Evolutionary conservation across 2,329 filamentous ascomycete genomes (phyloP).

Genomic region (Alternaria ventricosa): DNA sequence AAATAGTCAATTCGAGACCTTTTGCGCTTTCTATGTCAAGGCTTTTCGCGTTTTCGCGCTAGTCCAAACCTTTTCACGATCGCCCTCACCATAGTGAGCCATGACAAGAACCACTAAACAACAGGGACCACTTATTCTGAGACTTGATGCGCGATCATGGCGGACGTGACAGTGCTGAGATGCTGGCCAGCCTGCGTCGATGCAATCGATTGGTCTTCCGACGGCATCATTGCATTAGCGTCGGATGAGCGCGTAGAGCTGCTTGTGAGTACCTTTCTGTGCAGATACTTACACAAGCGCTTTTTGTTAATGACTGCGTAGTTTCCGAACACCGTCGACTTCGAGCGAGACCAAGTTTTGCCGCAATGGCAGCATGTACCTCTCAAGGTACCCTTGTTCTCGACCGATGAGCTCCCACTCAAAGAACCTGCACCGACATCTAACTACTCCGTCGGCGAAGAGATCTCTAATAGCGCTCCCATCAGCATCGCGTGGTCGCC

Average conservation of each 20-base stretch:
- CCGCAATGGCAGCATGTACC: conserved; percentile 47
- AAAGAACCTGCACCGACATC: conserved; percentile 55
- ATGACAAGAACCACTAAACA: conserved; percentile 6
- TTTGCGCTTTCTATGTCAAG: neutral
- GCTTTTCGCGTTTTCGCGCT: neutral
- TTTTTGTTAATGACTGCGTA: conserved; percentile 18
- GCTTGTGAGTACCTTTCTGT: conserved; percentile 46
- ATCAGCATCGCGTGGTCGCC: conserved; percentile 63
- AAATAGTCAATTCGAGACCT: neutral
- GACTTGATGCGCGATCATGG: conserved; percentile 28
- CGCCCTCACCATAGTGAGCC: neutral
- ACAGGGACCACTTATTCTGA: neutral
- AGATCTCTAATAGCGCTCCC: conserved; percentile 61
- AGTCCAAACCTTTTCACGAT: neutral
- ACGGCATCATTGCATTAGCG: conserved; percentile 64
- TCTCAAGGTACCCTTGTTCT: conserved; percentile 61
- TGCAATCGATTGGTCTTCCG: conserved; percentile 65
- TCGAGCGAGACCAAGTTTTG: conserved; percentile 37
- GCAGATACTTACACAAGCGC: neutral
- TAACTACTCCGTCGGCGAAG: conserved; percentile 64
- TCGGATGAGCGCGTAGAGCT: conserved; percentile 63
- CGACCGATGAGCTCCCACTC: conserved; percentile 54
- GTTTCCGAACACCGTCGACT: conserved; percentile 43
- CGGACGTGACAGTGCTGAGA: conserved; percentile 42
- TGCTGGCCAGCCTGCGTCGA: conserved; percentile 60